phyloP scores from a whole-genome alignment of 495 filamentous ascomycete genomes.

The Penicillium coffeae region DNA sequence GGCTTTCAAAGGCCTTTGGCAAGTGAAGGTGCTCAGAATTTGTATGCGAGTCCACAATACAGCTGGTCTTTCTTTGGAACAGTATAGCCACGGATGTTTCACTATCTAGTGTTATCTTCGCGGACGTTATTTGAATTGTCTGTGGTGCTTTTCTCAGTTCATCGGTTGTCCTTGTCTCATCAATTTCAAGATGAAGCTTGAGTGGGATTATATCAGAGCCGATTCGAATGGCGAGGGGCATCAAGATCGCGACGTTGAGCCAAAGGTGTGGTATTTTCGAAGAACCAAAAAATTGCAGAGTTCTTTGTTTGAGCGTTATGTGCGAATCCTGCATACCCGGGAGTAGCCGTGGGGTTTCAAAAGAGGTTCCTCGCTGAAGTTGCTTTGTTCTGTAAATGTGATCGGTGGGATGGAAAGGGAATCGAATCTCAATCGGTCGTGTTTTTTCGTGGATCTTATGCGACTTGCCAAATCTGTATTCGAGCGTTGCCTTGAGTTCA shows the following conservation, averaged over 20 bases:
- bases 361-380: neutral
- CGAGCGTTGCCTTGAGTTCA: neutral
- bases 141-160: neutral
- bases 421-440: neutral
- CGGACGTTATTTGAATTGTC: neutral
- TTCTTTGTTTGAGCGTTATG: neutral
- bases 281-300: neutral
- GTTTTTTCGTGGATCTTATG: neutral
- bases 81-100: neutral
- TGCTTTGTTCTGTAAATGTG: neutral
- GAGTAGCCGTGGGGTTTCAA: neutral
- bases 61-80: too few species aligned
- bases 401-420: neutral
- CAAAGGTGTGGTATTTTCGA: neutral
- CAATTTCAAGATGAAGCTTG: neutral
- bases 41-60: neutral
- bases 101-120: neutral
- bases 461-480: neutral
- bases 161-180: neutral
- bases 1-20: neutral
- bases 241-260: neutral
- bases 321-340: neutral
- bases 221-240: neutral
- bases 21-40: neutral
- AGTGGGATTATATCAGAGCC: neutral